Conservation (phyloP, 2,329 filamentous ascomycete species). For the Claviceps lovelessii region DNA sequence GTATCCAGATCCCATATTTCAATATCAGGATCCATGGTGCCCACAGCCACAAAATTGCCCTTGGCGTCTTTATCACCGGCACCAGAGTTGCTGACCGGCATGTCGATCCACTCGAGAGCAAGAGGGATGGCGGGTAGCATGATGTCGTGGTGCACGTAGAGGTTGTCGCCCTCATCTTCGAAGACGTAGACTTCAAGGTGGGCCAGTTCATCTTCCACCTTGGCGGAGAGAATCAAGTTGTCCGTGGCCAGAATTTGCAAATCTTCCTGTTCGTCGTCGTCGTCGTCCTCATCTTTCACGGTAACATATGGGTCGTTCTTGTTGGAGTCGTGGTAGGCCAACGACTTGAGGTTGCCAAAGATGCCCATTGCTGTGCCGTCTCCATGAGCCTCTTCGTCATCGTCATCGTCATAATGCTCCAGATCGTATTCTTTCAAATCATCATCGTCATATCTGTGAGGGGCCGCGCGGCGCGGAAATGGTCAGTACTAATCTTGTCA, state of each 20-base stretch:
- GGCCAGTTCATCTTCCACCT: slow-evolving; percentile 92
- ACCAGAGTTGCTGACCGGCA: slow-evolving; percentile 63
- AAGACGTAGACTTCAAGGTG: slow-evolving; percentile 97
- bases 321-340: slow-evolving; percentile 88
- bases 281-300: slow-evolving; percentile 49
- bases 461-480: neutral
- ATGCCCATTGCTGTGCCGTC: slow-evolving; percentile 64
- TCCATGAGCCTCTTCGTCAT: slow-evolving; percentile 33
- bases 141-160: slow-evolving; percentile 98
- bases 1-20: slow-evolving; percentile 97
- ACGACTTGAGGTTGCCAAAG: slow-evolving; percentile 87
- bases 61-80: slow-evolving; percentile 46
- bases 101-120: slow-evolving; percentile 87
- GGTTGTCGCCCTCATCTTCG: slow-evolving; percentile 86
- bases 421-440: slow-evolving; percentile 93
- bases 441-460: slow-evolving; percentile 52
- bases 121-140: slow-evolving; percentile 96
- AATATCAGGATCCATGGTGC: slow-evolving; percentile 96
- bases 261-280: slow-evolving; percentile 83
- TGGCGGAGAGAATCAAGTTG: slow-evolving; percentile 81
- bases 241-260: slow-evolving; percentile 85
- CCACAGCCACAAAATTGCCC: slow-evolving; percentile 88
- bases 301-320: slow-evolving; percentile 96
- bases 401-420: slow-evolving; percentile 86
- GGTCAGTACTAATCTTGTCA: slow-evolving; percentile 7